Percentiles rank a stretch among this genome's conserved stretches.
Evolutionary conservation across 1,284 basidiomycete species (phyloP).

Genomic region (Sparassis latifolia): DNA sequence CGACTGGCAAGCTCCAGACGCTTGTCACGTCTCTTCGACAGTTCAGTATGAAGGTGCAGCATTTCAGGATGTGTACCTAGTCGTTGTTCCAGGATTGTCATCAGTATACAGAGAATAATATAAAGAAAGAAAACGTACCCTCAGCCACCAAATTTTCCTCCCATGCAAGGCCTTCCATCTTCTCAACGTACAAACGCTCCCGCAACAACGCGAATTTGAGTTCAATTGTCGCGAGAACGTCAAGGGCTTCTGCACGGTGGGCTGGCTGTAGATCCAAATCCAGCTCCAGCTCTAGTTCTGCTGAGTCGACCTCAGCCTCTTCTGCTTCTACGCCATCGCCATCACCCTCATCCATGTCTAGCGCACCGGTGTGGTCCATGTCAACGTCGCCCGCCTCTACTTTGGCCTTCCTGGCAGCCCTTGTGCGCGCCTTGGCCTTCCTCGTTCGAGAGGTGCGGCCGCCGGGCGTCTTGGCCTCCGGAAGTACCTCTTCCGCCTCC

Average conservation of each 20-base stretch:
- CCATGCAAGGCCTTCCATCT: slow-evolving; percentile 75
- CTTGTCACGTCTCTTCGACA: slow-evolving; percentile 67
- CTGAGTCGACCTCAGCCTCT: slow-evolving; percentile 36
- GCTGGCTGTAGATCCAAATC: slow-evolving; percentile 28
- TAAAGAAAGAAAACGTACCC: slow-evolving; percentile 35
- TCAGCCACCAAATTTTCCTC: slow-evolving; percentile 64
- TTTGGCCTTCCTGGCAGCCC: slow-evolving; percentile 20
- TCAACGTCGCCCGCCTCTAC: slow-evolving; percentile 13
- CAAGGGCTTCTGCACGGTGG: slow-evolving; percentile 71
- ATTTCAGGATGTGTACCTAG: slow-evolving; percentile 80
- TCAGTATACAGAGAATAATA: neutral
- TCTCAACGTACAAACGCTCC: slow-evolving; percentile 73
- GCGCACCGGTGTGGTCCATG: slow-evolving; percentile 27
- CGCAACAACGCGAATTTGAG: slow-evolving; percentile 71
- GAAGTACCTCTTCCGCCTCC: slow-evolving; percentile 20
- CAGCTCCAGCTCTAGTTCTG: slow-evolving; percentile 25
- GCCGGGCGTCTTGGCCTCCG: slow-evolving; percentile 7
- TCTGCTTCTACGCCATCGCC: slow-evolving; percentile 33
- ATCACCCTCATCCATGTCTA: slow-evolving; percentile 29
- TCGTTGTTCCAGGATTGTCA: neutral
- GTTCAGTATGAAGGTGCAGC: slow-evolving; percentile 68
- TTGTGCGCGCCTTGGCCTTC: slow-evolving; percentile 17
- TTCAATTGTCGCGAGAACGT: slow-evolving; percentile 71
- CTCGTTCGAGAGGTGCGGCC: slow-evolving; percentile 13
- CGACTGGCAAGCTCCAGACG: slow-evolving; percentile 67